Percentiles rank a stretch among this genome's conserved stretches.
phyloP scores from a whole-genome alignment of 2,329 filamentous ascomycete species.

The Ascochyta viciae-villosae region DNA sequence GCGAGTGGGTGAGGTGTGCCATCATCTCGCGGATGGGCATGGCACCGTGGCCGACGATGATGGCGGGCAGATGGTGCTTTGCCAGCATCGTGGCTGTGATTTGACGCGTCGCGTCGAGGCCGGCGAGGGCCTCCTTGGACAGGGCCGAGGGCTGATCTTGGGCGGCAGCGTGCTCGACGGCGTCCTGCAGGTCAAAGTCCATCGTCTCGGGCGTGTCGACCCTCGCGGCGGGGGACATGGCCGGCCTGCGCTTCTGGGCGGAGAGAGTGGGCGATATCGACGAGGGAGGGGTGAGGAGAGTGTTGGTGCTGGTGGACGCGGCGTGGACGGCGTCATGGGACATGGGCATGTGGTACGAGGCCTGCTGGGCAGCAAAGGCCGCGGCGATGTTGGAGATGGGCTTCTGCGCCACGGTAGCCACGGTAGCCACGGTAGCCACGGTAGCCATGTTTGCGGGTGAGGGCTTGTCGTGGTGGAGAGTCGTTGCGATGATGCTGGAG shows the following conservation, averaged over 20 bases:
- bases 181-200: constrained; percentile 84
- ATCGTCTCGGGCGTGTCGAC: constrained; percentile 66
- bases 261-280: constrained; percentile 90
- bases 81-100: constrained; percentile 88
- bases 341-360: constrained; percentile 35
- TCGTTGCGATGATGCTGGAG: constrained; percentile 43
- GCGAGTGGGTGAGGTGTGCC: constrained; percentile 89
- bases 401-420: constrained; percentile 46
- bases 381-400: constrained; percentile 52
- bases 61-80: constrained; percentile 87
- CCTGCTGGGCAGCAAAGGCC: constrained; percentile 46
- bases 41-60: constrained; percentile 87
- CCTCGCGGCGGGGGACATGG: constrained; percentile 54
- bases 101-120: constrained; percentile 74
- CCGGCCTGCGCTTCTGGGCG: constrained; percentile 75
- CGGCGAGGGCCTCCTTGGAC: constrained; percentile 60
- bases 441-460: constrained; percentile 44
- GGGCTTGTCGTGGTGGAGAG: constrained; percentile 3
- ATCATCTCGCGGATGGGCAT: constrained; percentile 95
- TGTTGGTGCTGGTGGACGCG: constrained; percentile 38
- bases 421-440: constrained; percentile 34
- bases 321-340: constrained; percentile 38
- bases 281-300: constrained; percentile 89
- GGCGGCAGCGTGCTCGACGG: constrained; percentile 59
- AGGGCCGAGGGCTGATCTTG: constrained; percentile 53